Percentiles rank a stretch among this genome's conserved stretches.
Conservation (phyloP, 805 yeast species). For the Teunomyces gatunensis region DNA sequence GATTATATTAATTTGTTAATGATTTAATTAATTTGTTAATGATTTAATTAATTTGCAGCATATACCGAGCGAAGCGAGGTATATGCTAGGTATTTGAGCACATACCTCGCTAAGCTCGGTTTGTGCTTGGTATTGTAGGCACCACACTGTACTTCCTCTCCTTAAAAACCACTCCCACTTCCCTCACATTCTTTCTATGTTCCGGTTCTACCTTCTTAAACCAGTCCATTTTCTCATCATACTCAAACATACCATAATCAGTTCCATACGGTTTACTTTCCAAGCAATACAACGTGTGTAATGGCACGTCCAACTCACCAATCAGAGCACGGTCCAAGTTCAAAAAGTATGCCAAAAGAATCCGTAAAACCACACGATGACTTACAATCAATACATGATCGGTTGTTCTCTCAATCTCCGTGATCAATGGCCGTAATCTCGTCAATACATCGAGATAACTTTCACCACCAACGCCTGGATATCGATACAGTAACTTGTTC, state of each 20-base stretch:
- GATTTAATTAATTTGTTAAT: too few species aligned
- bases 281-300: slow-evolving; percentile 84
- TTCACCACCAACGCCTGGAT: slow-evolving; percentile 98
- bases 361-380: slow-evolving; percentile 89
- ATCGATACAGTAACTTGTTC: slow-evolving; percentile 81
- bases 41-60: too few species aligned
- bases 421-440: slow-evolving; percentile 83
- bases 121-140: slow-evolving; percentile 80
- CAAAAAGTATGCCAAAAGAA: slow-evolving; percentile 83
- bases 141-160: slow-evolving; percentile 72
- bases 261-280: slow-evolving; percentile 96
- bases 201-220: slow-evolving; percentile 64
- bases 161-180: slow-evolving; percentile 66
- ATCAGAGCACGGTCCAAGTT: slow-evolving; percentile 76
- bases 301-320: slow-evolving; percentile 88
- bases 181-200: slow-evolving; percentile 59
- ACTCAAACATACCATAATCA: slow-evolving; percentile 87
- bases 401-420: slow-evolving; percentile 87
- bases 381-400: slow-evolving; percentile 82
- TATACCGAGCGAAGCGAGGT: too few species aligned
- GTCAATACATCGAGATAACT: slow-evolving; percentile 91
- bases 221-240: slow-evolving; percentile 74
- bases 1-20: too few species aligned
- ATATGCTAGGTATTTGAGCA: too few species aligned
- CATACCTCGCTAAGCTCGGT: too few species aligned